A percentile compares a stretch with the other conserved stretches of the same genome.
Conservation (phyloP, 345 rosid genomes). For the Combretum micranthum region DNA sequence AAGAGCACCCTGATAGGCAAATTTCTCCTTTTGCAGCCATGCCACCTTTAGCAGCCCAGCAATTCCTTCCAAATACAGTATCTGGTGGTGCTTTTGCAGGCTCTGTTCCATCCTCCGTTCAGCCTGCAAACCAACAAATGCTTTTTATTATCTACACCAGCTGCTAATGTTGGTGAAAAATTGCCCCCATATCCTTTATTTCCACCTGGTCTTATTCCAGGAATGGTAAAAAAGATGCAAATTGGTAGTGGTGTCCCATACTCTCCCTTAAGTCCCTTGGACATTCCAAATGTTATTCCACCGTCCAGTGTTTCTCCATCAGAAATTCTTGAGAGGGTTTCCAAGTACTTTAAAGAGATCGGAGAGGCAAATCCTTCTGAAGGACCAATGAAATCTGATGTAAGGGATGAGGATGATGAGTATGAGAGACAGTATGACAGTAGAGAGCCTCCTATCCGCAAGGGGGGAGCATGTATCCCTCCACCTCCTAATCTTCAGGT, state of each 20-base stretch:
- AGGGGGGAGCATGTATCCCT: slow-evolving; percentile 90
- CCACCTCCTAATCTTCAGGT: slow-evolving; percentile 86
- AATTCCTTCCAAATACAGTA: slow-evolving; percentile 50
- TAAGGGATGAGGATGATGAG: slow-evolving; percentile 56
- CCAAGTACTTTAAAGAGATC: slow-evolving; percentile 86
- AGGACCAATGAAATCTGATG: slow-evolving; percentile 57
- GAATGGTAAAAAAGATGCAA: slow-evolving; percentile 99
- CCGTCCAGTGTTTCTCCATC: slow-evolving; percentile 76
- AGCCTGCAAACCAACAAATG: slow-evolving; percentile 36
- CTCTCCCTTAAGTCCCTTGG: slow-evolving; percentile 90
- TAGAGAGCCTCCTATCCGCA: slow-evolving; percentile 51
- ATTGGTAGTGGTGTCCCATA: slow-evolving; percentile 97
- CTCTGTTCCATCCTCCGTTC: slow-evolving; percentile 45
- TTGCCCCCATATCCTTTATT: slow-evolving; percentile 87
- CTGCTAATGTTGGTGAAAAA: slow-evolving; percentile 53
- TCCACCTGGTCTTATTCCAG: slow-evolving; percentile 98
- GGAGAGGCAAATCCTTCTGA: slow-evolving; percentile 89
- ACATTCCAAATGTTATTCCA: slow-evolving; percentile 87
- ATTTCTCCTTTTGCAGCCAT: slow-evolving; percentile 12
- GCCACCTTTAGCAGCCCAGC: slow-evolving; percentile 44
- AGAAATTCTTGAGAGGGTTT: slow-evolving; percentile 72
- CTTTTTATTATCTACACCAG: slow-evolving; percentile 10
- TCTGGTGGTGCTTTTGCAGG: slow-evolving; percentile 55
- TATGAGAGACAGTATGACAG: slow-evolving; percentile 61
- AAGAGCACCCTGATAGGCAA: slow-evolving; percentile 48